Base-by-base conservation (phyloP, 129 eudicot species). In the Gnaphalium uliginosum region DNA sequence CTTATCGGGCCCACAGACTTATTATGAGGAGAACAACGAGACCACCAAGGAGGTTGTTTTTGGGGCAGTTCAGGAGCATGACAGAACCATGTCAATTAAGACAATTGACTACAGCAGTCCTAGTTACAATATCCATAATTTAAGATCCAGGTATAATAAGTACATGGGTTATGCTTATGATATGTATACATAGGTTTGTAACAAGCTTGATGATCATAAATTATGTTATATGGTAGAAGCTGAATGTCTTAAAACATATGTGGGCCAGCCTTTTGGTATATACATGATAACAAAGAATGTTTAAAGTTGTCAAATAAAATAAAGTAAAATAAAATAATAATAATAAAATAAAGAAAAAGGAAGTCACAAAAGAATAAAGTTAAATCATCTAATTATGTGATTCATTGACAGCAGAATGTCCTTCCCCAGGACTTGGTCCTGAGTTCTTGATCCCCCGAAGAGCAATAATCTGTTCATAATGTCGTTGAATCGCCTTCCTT, bases 21-120 rank as follows among this genome's bases (percentile, higher is more conserved):
- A 73, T 60, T 83, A 85, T 7, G 92, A 93, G 85, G 88, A 86
- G 26, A 86, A 72, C 39, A 63, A 81, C 10, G 97, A 91, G 72
- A 83, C 66, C 4, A 81, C 87, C 17, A 90, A 85, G 29, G 98
- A 94, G 84, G 87, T 94, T 6, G 93, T 94, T 37, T 94, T 94
- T 37, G 99, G 99, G 62, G 99, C 99, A 5, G 96, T 94, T 69
- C 99, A 94, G 60, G 97, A 91, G 75, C 87, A 91, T 69, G 93
- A 87, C 5, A 89, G 86, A 39, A 78, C 92, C 1, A 74, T 94
- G 80, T 97, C 91, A 56, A 89, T 94, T 10, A 87, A 91, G 83
- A 92, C 99, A 8, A 90, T 94, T 67, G 97, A 91, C 64, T 89
- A 85, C 53, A 86, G 85, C 4, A 93, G 90, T 68, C 83, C 93